Evolutionary conservation across 495 filamentous ascomycete genomes (phyloP).

Genomic region (Annulohypoxylon maeteangense): DNA sequence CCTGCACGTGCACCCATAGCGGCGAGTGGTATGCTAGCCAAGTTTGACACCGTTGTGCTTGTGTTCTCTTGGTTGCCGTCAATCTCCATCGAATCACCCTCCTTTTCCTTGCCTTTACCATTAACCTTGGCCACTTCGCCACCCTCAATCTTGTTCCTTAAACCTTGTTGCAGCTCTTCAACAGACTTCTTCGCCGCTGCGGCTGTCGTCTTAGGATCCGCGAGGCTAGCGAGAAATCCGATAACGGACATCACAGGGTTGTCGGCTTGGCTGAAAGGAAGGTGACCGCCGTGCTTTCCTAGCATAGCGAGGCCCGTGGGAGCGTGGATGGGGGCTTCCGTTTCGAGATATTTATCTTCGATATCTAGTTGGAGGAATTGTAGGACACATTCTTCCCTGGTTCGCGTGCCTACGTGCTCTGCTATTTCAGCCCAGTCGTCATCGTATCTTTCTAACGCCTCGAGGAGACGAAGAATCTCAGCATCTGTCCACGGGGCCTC

Average conservation of each 20-base stretch:
- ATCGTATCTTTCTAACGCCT: constrained; percentile 89
- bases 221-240: constrained; percentile 87
- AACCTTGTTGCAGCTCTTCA: constrained; percentile 80
- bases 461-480: constrained; percentile 84
- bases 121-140: constrained; percentile 63
- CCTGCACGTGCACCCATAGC: constrained; percentile 85
- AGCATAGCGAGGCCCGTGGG: constrained; percentile 70
- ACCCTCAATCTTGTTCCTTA: constrained; percentile 78
- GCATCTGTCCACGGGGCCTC: constrained; percentile 91
- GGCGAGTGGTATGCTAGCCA: constrained; percentile 84
- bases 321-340: constrained; percentile 70
- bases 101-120: constrained; percentile 65
- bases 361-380: constrained; percentile 94
- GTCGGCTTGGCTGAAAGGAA: constrained; percentile 88
- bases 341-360: constrained; percentile 87
- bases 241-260: constrained; percentile 97
- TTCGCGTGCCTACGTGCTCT: constrained; percentile 88
- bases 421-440: constrained; percentile 95
- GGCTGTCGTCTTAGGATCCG: constrained; percentile 86
- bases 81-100: constrained; percentile 67
- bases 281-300: constrained; percentile 71
- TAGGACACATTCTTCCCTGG: constrained; percentile 94
- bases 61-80: constrained; percentile 57
- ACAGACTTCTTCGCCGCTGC: constrained; percentile 87
- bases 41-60: constrained; percentile 61